Conservation (phyloP, 345 rosid genomes). For the Brassica nigra region DNA sequence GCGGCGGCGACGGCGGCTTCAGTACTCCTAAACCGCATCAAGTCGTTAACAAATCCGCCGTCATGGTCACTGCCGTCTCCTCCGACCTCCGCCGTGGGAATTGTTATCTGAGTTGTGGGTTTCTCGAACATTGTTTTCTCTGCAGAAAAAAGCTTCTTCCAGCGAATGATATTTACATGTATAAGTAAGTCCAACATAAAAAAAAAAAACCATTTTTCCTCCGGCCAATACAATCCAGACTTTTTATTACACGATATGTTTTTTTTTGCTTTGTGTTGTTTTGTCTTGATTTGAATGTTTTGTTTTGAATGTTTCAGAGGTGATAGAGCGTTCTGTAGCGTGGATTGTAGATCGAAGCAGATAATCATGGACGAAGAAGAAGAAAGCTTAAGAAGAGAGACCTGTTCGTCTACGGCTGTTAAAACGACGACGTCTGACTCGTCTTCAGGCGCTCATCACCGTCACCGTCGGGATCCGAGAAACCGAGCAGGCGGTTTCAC, state of each 20-base stretch:
- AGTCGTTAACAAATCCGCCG: slow-evolving; percentile 60
- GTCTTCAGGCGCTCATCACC: slow-evolving; percentile 31
- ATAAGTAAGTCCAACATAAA: slow-evolving; percentile 54
- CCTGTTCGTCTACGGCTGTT: slow-evolving; percentile 51
- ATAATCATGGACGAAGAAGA: slow-evolving; percentile 78
- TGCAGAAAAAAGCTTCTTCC: slow-evolving; percentile 68
- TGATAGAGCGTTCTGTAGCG: slow-evolving; percentile 83
- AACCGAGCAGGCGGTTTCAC: slow-evolving; percentile 64
- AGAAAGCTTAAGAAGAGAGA: slow-evolving; percentile 49
- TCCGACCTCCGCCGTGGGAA: slow-evolving; percentile 27
- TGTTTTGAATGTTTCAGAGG: slow-evolving; percentile 48
- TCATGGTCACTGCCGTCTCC: slow-evolving; percentile 22
- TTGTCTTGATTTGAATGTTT: not conserved
- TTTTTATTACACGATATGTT: not conserved
- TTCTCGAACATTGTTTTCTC: slow-evolving; percentile 73
- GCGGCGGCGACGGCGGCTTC: slow-evolving; percentile 14
- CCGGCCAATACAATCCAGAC: not conserved
- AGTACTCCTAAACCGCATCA: slow-evolving; percentile 48
- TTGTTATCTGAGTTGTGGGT: slow-evolving; percentile 32
- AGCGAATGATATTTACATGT: slow-evolving; percentile 94
- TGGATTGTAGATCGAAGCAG: slow-evolving; percentile 88
- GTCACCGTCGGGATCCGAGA: slow-evolving; percentile 51
- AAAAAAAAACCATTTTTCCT: no score
- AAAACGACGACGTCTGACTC: slow-evolving; percentile 34
- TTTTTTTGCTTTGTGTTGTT: slow-evolving; percentile 7